Base-by-base conservation (phyloP, 2,329 filamentous ascomycete genomes). In the Colletotrichum viniferum region DNA sequence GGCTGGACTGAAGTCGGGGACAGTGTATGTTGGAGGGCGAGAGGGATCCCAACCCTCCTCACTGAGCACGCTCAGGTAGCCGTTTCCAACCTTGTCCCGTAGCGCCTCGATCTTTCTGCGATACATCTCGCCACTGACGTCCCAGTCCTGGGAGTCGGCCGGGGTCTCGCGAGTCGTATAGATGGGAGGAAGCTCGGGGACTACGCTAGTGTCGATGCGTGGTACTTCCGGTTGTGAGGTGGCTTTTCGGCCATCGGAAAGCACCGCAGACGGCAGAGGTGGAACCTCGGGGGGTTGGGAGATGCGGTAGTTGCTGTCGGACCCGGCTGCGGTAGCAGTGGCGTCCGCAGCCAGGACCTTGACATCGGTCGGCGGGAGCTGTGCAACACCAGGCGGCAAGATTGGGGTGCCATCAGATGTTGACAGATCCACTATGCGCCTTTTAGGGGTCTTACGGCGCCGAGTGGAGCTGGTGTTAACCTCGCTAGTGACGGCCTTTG, bases 51-150 rank as follows among this genome's bases (percentile, higher is more conserved):
- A 93, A 56, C 86, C 88, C 82, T 97, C 94, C 80, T 98, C 96
- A 76, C 94, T 94, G 66, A 98, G 87, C 16, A 94, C 95, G 77
- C 93, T 96, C 52, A 99, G 90, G 90, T 98, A 99, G 48, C 93
- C 94, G 79, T 93, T 95, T 36, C 96, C 96, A 78, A 98, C 93
- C 80, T 96, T 95, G 80, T 94, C 94, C 76, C 96, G 93, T 69
- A 98, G 86, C 4, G 94, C 92, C 83, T 98, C 96, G 70, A 98
- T 94, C 84, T 97, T 97, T 82, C 94, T 94, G 73, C 94, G 92
- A 84, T 98, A 98, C 9, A 95, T 87, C 80, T 97, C 95, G 69
- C 94, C 94, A 74, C 91, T 91, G 58, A 91, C 86, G 75, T 92
- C 92, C 90, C 93, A 95, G 74, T 94, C 89, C 61, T 88, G 86